A percentile compares a stretch with the other conserved stretches of the same genome.
These are phyloP conservation scores for Pleurotus citrinopileatus DNA, from an alignment of 768 basidiomycete genomes.

Conservation along the genomic window DNA sequence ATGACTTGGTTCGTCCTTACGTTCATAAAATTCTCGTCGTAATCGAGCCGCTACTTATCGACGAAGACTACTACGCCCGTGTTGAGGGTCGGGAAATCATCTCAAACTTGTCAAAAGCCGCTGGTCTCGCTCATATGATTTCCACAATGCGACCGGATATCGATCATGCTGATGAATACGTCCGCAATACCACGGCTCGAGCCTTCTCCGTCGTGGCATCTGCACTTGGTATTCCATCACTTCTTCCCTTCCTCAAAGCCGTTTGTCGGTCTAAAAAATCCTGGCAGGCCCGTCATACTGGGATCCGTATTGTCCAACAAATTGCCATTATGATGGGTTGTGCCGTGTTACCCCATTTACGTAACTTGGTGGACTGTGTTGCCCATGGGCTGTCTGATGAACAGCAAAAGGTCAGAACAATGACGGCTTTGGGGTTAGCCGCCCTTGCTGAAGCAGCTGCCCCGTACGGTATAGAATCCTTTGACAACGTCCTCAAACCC, in stretches of 20 bases:
- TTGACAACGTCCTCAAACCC: constrained; percentile 95
- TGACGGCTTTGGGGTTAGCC: constrained; percentile 90
- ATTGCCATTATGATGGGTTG: constrained; percentile 99
- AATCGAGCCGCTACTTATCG: constrained; percentile 97
- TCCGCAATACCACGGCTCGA: constrained; percentile 97
- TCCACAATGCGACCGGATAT: constrained; percentile 99
- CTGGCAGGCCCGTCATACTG: constrained; percentile 99
- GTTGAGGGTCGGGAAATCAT: constrained; percentile 99
- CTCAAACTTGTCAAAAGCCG: constrained; percentile 96
- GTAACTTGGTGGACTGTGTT: constrained; percentile 95
- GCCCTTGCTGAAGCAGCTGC: constrained; percentile 96
- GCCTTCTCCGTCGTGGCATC: constrained; percentile 99
- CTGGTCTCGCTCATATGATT: constrained; percentile 99
- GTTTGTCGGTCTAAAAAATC: constrained; percentile 99
- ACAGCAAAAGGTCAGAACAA: constrained; percentile 94
- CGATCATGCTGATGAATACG: constrained; percentile 98
- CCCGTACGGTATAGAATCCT: constrained; percentile 99
- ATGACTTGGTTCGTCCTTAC: constrained; percentile 97
- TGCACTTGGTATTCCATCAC: constrained; percentile 94
- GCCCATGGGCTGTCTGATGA: constrained; percentile 92
- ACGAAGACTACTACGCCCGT: constrained; percentile 95
- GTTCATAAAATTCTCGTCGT: constrained; percentile 99
- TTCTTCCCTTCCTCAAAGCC: constrained; percentile 97
- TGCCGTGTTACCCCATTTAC: constrained; percentile 93
- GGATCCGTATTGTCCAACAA: constrained; percentile 99